Evolutionary conservation across 1,284 basidiomycete genomes (phyloP).

Genomic region (Trichosporon asahii): DNA sequence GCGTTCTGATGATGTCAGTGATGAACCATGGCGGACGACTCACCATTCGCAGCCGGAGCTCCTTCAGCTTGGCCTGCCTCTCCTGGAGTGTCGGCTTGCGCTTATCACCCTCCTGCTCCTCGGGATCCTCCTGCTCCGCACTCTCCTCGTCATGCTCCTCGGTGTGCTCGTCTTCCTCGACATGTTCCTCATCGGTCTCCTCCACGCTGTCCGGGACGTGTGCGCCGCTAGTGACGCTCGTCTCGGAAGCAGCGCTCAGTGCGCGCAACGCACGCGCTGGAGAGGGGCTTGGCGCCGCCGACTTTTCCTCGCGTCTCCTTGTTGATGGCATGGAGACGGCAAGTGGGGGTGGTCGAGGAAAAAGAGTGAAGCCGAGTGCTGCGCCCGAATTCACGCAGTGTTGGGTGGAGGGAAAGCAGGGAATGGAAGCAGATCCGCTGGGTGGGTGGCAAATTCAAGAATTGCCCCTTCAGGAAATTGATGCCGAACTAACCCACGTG

Average conservation of each 20-base stretch:
- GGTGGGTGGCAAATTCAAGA: neutral
- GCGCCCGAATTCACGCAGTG: neutral
- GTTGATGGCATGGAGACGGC: slow-evolving; percentile 3
- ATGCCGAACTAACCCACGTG: neutral
- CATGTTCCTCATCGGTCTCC: slow-evolving; percentile 15
- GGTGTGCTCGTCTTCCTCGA: slow-evolving; percentile 11
- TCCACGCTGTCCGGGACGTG: slow-evolving; percentile 16
- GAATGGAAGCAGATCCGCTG: slow-evolving; percentile 3
- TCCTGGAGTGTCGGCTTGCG: slow-evolving; percentile 58
- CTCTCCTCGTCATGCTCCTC: slow-evolving; percentile 16
- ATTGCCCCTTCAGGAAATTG: slow-evolving; percentile 4
- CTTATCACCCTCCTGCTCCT: slow-evolving; percentile 21
- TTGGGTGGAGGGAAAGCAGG: slow-evolving; percentile 3
- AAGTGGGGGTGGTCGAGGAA: neutral
- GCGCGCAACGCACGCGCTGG: slow-evolving; percentile 23
- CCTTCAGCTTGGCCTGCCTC: slow-evolving; percentile 69
- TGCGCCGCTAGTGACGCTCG: slow-evolving; percentile 13
- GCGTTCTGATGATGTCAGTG: slow-evolving; percentile 59
- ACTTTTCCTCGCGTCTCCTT: slow-evolving; percentile 30
- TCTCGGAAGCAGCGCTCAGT: slow-evolving; percentile 3
- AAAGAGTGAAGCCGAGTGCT: neutral
- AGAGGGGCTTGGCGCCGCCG: slow-evolving; percentile 37
- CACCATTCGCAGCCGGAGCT: slow-evolving; percentile 73
- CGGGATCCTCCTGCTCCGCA: slow-evolving; percentile 16
- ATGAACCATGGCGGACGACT: slow-evolving; percentile 37